Evolutionary conservation across 106 monocot species (phyloP).

Genomic region (Dendrobium huoshanense): DNA sequence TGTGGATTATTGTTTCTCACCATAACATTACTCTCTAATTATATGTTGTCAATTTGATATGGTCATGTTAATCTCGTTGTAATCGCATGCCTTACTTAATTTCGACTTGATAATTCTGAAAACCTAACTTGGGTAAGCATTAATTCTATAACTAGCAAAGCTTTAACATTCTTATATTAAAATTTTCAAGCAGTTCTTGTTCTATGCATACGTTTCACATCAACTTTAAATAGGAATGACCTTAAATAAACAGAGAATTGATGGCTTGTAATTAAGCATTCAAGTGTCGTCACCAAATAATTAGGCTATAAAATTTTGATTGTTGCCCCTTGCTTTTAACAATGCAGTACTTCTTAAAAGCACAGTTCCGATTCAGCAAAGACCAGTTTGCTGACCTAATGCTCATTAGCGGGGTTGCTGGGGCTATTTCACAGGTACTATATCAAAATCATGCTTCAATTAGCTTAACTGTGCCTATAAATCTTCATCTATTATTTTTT

Average conservation of each 20-base stretch:
- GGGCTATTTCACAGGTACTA: slow-evolving; percentile 74
- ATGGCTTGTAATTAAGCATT: neutral
- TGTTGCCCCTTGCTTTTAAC: slow-evolving; percentile 5
- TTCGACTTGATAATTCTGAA: no score
- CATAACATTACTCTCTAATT: no score
- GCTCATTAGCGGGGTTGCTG: slow-evolving; percentile 66
- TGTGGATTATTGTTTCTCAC: no score
- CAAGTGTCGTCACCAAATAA: neutral
- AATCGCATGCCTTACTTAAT: no score
- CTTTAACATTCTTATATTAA: no score
- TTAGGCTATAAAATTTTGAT: neutral
- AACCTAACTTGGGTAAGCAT: no score
- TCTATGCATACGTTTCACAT: no score
- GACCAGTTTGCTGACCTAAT: slow-evolving; percentile 89
- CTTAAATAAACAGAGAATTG: neutral
- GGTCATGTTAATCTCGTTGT: no score
- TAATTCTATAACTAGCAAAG: no score
- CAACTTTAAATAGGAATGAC: no score
- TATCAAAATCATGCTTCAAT: neutral
- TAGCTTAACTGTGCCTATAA: neutral
- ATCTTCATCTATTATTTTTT: neutral
- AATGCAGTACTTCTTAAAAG: slow-evolving; percentile 84
- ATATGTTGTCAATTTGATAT: no score
- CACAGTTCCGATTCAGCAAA: slow-evolving; percentile 79
- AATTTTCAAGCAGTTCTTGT: no score